A percentile compares a stretch with the other conserved stretches of the same genome.
These are phyloP conservation scores for Scolecobasidium constrictum DNA, from an alignment of 2,329 filamentous ascomycete species.

Conservation along the genomic window DNA sequence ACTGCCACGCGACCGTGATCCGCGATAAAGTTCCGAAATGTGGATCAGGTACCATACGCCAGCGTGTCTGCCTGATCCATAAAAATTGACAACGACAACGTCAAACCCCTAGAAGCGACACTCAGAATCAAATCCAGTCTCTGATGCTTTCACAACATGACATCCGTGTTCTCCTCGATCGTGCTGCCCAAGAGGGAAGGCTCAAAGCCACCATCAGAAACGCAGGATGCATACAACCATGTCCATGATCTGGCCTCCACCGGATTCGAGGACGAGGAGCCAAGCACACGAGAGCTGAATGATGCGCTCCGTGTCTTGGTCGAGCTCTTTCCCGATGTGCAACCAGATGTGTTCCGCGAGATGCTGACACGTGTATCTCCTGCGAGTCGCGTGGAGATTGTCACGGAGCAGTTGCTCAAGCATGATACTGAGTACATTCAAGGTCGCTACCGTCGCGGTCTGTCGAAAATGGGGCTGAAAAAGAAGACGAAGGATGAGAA, in stretches of 20 bases:
- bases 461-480: constrained; percentile 21
- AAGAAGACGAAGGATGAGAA: constrained; percentile 16
- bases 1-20: too few relatives aligned
- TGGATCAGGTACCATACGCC: too few relatives aligned
- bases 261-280: constrained; percentile 30
- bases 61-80: too few relatives aligned
- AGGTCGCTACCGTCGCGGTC: constrained; percentile 48
- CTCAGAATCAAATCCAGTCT: too few relatives aligned
- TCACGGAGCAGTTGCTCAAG: constrained; percentile 67
- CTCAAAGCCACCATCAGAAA: neutral
- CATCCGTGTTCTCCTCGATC: constrained; percentile 2
- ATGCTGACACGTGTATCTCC: constrained; percentile 65
- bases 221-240: neutral
- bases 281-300: constrained; percentile 60
- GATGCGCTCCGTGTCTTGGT: constrained; percentile 55
- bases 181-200: too few relatives aligned
- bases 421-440: constrained; percentile 59
- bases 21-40: too few relatives aligned
- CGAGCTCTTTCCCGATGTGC: constrained; percentile 68
- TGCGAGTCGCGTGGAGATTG: constrained; percentile 65
- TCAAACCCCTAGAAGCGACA: too few relatives aligned
- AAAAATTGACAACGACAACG: too few relatives aligned
- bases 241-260: neutral
- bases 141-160: too few relatives aligned
- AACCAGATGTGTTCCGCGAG: constrained; percentile 72